Base-by-base conservation (phyloP, 331 rosid genomes). In the Malus hybrid region DNA sequence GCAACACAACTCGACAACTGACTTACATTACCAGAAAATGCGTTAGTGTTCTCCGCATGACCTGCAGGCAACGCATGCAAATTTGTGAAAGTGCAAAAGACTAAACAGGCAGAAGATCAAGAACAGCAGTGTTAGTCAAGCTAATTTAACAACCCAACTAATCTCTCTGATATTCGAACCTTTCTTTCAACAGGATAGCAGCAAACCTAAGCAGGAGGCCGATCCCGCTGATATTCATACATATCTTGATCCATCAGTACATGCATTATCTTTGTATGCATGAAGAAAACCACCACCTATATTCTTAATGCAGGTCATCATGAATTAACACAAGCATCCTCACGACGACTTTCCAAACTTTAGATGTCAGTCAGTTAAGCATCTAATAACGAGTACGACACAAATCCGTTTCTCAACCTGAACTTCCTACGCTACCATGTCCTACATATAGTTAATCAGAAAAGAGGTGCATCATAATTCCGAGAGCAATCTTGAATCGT, bases 41-140 rank as follows among this genome's bases (percentile, higher is more conserved):
- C 82, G 82, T 76, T 84, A 76, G 78, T 20, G 77, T 80, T 66
- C 82, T 91, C 84, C 81, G 81, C 78, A 50, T 78, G 77, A 86
- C 93, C 93, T 89, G 93, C 93, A 87, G 84, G 72, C 80, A 88
- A 85, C 75, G 90, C 78, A 79, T 81, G 83, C 83, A 87, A 85
- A 80, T 75, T 81, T 80, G 82, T 78, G 75, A 73, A 79, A 77
- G 83, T n/a, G 44, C 22, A 12, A 42, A 42, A 79, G 79, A 74
- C 78, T 34, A 70, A 67, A 70, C 46, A 65, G 64, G 83, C 75
- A 85, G 78, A 82, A 85, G 76, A 80, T 74, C 80, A 77, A 79
- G 71, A 79, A 75, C 69, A 81, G 71, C 72, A 81, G 75, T 68
- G 77, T 79, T 71, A 73, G 77, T 73, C 68, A 73, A 73, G 77